These are phyloP conservation scores for Spathaspora jeffriesii DNA, from an alignment of 1,139 yeast species.

Conservation along the genomic window DNA sequence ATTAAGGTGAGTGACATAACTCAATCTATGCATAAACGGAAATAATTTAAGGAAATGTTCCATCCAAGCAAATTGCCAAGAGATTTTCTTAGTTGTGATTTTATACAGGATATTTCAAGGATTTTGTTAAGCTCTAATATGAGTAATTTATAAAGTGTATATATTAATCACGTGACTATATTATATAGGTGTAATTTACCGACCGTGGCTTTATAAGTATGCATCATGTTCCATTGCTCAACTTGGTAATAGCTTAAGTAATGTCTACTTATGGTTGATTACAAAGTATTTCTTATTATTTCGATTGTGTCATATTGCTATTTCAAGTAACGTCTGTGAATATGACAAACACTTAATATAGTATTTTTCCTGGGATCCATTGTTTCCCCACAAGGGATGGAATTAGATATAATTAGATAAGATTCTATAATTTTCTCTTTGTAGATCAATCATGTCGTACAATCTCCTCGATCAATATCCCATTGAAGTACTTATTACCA, in stretches of 20 bases:
- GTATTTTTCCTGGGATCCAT: background rate
- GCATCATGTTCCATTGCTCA: background rate
- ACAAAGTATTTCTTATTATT: no score
- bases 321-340: background rate
- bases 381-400: background rate
- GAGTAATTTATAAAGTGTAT: no score
- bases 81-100: no score
- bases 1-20: background rate
- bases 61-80: no score
- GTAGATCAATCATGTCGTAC: background rate
- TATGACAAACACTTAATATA: background rate
- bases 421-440: background rate
- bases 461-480: constrained; percentile 9
- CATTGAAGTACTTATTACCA: constrained; percentile 10
- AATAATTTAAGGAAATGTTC: no score
- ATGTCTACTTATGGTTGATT: background rate
- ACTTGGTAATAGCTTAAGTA: background rate
- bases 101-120: no score
- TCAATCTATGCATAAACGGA: no score
- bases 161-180: no score
- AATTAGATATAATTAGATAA: background rate
- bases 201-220: background rate
- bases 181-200: no score
- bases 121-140: no score
- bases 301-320: background rate